Conservation (phyloP, 192 early-diverging fungal species). For the Rhizoclosmatium sp. region DNA sequence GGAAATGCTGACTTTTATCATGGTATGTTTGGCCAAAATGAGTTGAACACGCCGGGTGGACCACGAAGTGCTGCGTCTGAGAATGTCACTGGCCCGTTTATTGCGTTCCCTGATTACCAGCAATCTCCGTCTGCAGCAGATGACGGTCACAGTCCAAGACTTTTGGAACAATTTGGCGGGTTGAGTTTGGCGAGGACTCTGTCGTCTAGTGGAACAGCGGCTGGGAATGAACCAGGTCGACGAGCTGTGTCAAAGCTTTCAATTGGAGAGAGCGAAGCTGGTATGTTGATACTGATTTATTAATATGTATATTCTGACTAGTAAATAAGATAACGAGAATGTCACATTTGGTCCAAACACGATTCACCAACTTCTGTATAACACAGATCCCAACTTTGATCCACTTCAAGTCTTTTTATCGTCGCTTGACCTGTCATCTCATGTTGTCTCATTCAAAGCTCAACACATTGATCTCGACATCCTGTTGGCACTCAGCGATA, state of each 20-base stretch:
- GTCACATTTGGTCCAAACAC: slow-evolving; percentile 4
- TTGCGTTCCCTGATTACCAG: not conserved
- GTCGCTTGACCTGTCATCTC: slow-evolving; percentile 51
- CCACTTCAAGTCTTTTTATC: slow-evolving; percentile 41
- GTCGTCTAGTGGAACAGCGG: not conserved
- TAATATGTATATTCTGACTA: not conserved
- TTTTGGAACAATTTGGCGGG: slow-evolving; percentile 12
- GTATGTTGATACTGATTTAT: not conserved
- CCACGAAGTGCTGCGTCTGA: slow-evolving; percentile 16
- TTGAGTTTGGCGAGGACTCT: not conserved
- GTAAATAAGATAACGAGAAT: slow-evolving; percentile 8
- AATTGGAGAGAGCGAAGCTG: slow-evolving; percentile 23
- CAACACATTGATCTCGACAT: slow-evolving; percentile 62
- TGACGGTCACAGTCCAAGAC: not conserved
- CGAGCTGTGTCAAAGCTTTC: slow-evolving; percentile 9
- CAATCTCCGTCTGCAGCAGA: not conserved
- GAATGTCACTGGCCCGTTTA: not conserved
- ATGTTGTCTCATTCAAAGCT: slow-evolving; percentile 52
- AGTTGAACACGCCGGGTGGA: not conserved
- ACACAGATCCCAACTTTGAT: slow-evolving; percentile 40
- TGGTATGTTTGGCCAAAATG: not conserved
- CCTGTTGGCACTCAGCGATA: slow-evolving; percentile 52
- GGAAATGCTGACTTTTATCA: no score
- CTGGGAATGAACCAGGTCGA: not conserved
- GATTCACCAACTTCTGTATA: slow-evolving; percentile 21